Base-by-base conservation (phyloP, 2,329 filamentous ascomycete genomes). In the Alternaria rosae region DNA sequence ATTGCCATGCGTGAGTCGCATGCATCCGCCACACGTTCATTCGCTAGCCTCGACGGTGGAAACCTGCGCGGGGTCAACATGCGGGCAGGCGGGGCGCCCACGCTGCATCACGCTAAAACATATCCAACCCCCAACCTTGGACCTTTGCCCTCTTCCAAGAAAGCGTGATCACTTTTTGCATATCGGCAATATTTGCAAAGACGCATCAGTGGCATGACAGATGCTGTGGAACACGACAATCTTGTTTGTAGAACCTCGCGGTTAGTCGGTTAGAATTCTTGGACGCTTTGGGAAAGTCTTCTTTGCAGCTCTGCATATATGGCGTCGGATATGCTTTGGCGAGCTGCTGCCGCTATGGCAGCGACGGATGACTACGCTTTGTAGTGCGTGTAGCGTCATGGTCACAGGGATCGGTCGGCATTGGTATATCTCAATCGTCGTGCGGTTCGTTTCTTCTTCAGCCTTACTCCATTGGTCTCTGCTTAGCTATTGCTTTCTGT, bases 271-370 rank as follows among this genome's bases (percentile, higher is more conserved):
- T 23, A 17, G 32, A 2, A 38, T 17, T 6, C 10, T 15, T 13
- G 2, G 28, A 57, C 15, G 44, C 17, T 28, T 28, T 57, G 38
- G 42, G 42, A 25, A 52, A 35, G 48, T 50, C 66, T 62, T 61
- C 8, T 17, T 30, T 25, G 59, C 47, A 64, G 64, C 63, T 70
- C 67, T 68, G 70, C 72, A 75, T 68, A 74, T 58, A 64, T 62
- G 54, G 60, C 62, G 30, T 64, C 71, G 70, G 72, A 65, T 65
- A 71, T 68, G 58, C 52, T 72, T 72, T 73, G 65, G 71, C 72
- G 65, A 70, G 61, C 58, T 28, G 32, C 47, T 65, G 59, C 70
- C 70, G 68, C 65, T n/a, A 50, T 30, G n/a, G 30, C 10, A 15
- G 23, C 6, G 26, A 59, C 55, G 54, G 45, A 48, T 38, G 54